Evolutionary conservation across 345 rosid species (phyloP), one percentile per base, ranked within the genome.

Genomic region (Brassica nigra): DNA sequence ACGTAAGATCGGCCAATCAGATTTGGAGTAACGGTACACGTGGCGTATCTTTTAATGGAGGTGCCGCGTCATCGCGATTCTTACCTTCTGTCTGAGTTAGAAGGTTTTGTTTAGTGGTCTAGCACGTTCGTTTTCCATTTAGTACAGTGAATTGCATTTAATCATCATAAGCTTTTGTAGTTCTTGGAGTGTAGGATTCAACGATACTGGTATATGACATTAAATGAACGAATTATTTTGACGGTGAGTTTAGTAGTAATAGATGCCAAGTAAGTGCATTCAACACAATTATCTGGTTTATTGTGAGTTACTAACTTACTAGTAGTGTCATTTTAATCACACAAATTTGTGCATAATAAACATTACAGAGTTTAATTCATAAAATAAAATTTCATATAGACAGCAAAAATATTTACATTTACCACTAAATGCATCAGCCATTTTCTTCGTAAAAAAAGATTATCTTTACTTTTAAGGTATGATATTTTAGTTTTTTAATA

Each of bases 1-100:
- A 80, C 82, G 82, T 74, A 52, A 11, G 28, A 27, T 16, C 6
- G 28, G 0, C 83, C 83, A 80, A 75, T 80, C 67, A 80, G 2
- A 0, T 79, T 74, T 27, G 52, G 3, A 16, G 3, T 1, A 69
- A 36, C 14, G 0, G 18, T 39, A 18, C 3, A 80, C 79, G 79
- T 80, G 83, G 75, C 71, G 29, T 34, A 8, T 68, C 4, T 16
- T 58, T 72, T 27, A 49, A 6, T 3, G 30, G 37, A 69, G 14
- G 76, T 75, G 79, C 62, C 72, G 76, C 71, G 76, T 80, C 71
- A 33, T 52, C 39, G 71, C 61, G 42, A 39, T 1, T 47, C 9
- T 73, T 6, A 66, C 55, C 74, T 73, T 67, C 68, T 66, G 73
- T 1, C 0, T 10, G 16, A 66, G 31, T 10, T 33, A 8, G 27